Conservation (phyloP, 1,284 basidiomycete genomes). For the Meripilus lineatus region DNA sequence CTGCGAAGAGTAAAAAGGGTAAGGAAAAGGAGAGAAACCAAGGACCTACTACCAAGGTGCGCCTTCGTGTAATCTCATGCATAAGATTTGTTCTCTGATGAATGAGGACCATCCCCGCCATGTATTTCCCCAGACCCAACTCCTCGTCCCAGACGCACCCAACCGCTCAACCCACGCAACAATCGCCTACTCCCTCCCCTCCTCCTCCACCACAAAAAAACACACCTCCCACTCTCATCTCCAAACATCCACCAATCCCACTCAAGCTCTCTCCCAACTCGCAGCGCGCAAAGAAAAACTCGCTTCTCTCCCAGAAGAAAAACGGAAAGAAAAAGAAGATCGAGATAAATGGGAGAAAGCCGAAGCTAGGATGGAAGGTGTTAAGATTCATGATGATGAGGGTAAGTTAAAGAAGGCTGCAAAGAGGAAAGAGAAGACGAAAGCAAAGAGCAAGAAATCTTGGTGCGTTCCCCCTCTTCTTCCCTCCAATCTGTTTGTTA, state of each 20-base stretch:
- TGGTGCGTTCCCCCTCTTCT: constrained; percentile 54
- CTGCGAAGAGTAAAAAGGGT: constrained; percentile 40
- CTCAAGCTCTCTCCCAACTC: constrained; percentile 80
- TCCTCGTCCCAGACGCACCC: constrained; percentile 59
- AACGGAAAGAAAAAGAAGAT: constrained; percentile 73
- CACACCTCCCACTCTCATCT: constrained; percentile 33
- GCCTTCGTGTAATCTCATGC: constrained; percentile 9
- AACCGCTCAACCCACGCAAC: constrained; percentile 44
- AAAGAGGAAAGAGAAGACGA: constrained; percentile 87
- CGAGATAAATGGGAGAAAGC: constrained; percentile 85
- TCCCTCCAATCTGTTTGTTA: constrained; percentile 7
- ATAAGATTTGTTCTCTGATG: constrained; percentile 6
- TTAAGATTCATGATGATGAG: constrained; percentile 86
- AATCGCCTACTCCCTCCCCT: constrained; percentile 68
- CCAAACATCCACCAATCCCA: constrained; percentile 72
- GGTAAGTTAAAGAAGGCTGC: constrained; percentile 80
- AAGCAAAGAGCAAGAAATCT: constrained; percentile 73
- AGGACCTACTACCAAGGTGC: constrained; percentile 49
- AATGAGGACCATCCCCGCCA: background rate
- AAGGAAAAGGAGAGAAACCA: constrained; percentile 39
- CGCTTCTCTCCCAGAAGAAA: constrained; percentile 70
- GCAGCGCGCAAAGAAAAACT: constrained; percentile 70
- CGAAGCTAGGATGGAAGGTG: constrained; percentile 76
- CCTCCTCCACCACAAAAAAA: constrained; percentile 19
- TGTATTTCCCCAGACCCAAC: constrained; percentile 49